A percentile compares a stretch with the other conserved stretches of the same genome.
Conservation (phyloP, 2,329 filamentous ascomycete species). For the Ceratocystis colombiana region DNA sequence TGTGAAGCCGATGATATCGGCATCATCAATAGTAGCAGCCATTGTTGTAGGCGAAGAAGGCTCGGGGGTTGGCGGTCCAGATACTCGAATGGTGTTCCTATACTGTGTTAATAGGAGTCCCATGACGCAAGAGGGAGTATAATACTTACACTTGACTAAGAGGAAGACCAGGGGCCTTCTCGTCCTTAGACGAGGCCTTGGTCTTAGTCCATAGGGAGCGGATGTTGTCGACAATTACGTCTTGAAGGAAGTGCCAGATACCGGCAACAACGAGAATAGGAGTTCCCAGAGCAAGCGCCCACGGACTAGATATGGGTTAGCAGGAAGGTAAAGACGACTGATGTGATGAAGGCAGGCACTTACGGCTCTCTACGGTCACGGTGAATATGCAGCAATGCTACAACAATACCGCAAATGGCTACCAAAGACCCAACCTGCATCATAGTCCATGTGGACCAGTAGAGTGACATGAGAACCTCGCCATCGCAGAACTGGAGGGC, state of each 20-base stretch:
- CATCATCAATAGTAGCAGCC: conserved; percentile 18
- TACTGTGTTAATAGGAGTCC: conserved; percentile 31
- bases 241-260: conserved; percentile 41
- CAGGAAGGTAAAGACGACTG: background rate
- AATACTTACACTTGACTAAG: conserved; percentile 40
- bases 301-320: conserved; percentile 35
- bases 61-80: conserved; percentile 24
- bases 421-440: conserved; percentile 49
- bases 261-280: conserved; percentile 51
- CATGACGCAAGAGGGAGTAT: conserved; percentile 16
- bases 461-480: conserved; percentile 49
- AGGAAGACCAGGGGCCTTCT: conserved; percentile 30
- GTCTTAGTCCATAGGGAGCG: conserved; percentile 30
- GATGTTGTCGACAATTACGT: conserved; percentile 34
- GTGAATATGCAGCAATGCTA: conserved; percentile 43
- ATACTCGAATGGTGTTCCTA: conserved; percentile 23
- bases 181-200: conserved; percentile 29
- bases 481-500: conserved; percentile 51
- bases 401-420: conserved; percentile 47
- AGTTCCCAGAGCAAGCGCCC: conserved; percentile 50
- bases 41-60: conserved; percentile 17
- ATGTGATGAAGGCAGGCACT: conserved; percentile 28
- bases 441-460: conserved; percentile 54
- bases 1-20: conserved; percentile 37
- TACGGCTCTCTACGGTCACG: conserved; percentile 44